phyloP scores from a whole-genome alignment of 2,329 filamentous ascomycete genomes.

The Mycogone perniciosa region DNA sequence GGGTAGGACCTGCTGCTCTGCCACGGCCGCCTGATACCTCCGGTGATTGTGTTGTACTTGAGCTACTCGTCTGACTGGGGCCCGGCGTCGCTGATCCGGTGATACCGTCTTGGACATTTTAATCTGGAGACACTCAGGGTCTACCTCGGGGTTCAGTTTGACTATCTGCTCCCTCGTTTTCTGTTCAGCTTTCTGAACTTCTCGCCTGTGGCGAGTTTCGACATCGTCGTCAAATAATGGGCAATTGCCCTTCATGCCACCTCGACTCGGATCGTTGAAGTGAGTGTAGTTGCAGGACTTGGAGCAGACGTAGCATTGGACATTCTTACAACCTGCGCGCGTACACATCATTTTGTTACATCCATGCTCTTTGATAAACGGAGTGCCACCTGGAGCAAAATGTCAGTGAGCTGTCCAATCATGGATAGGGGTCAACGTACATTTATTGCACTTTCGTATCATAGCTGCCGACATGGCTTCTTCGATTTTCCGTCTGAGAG shows the following conservation, averaged over 20 bases:
- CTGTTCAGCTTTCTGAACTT: constrained; percentile 57
- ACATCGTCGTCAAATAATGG: constrained; percentile 57
- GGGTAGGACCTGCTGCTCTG: no score
- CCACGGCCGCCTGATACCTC: no score
- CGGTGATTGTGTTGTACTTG: neutral
- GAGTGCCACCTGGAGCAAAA: constrained; percentile 47
- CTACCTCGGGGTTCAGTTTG: constrained; percentile 54
- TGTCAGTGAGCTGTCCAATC: constrained; percentile 14
- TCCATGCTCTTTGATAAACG: constrained; percentile 70
- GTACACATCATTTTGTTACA: constrained; percentile 81
- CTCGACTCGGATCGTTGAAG: constrained; percentile 51
- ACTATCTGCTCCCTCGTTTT: constrained; percentile 49
- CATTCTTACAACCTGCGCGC: constrained; percentile 42
- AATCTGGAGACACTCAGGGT: constrained; percentile 51
- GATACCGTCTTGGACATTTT: constrained; percentile 49
- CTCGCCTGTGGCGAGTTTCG: constrained; percentile 54
- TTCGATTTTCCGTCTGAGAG: constrained; percentile 62
- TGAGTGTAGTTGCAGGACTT: constrained; percentile 61
- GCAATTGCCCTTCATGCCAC: constrained; percentile 51
- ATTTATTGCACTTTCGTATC: constrained; percentile 68
- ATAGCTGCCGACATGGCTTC: constrained; percentile 79
- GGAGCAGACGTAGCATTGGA: constrained; percentile 67
- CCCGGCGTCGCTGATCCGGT: neutral
- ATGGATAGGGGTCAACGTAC: constrained; percentile 25
- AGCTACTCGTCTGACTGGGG: neutral